Evolutionary conservation across 75 land plant genomes (phyloP).

Genomic region (Pseudotsuga menziesii): DNA sequence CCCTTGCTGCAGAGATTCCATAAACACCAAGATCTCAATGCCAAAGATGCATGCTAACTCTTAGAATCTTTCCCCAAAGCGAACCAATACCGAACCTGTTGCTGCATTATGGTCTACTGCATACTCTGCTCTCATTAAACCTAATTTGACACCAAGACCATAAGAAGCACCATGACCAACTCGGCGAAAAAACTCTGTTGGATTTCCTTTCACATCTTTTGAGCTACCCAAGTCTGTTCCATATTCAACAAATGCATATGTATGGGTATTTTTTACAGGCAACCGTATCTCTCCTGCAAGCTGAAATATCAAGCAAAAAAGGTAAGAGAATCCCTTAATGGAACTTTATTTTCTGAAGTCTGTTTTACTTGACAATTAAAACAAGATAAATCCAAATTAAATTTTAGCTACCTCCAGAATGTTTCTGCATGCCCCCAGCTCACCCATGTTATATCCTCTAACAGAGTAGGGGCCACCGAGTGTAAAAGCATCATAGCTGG

Average conservation of each 20-base stretch:
- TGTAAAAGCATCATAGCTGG: constrained; percentile 96
- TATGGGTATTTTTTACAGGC: constrained; percentile 77
- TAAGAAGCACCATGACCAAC: constrained; percentile 90
- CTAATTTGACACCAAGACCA: constrained; percentile 88
- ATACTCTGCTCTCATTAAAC: constrained; percentile 90
- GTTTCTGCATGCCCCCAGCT: constrained; percentile 85
- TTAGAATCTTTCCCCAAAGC: constrained; percentile 91
- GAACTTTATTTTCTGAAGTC: not conserved
- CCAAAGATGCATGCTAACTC: too few species aligned
- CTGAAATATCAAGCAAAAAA: constrained; percentile 27
- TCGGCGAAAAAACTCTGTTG: constrained; percentile 90
- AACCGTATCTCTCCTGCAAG: constrained; percentile 79
- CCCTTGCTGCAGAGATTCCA: not conserved
- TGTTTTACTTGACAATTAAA: not conserved
- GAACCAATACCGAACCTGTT: constrained; percentile 75
- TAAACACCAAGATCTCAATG: too few species aligned
- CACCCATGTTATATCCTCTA: constrained; percentile 98
- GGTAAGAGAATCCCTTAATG: not conserved
- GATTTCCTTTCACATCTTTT: constrained; percentile 96
- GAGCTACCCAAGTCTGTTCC: constrained; percentile 97
- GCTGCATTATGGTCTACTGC: constrained; percentile 92
- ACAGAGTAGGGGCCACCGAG: constrained; percentile 98
- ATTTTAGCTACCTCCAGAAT: constrained; percentile 76
- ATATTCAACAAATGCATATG: constrained; percentile 84
- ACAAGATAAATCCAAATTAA: not conserved